A percentile compares a stretch with the other conserved stretches of the same genome.
Conservation (phyloP, 1,284 basidiomycete genomes). For the Schizophyllum commune region DNA sequence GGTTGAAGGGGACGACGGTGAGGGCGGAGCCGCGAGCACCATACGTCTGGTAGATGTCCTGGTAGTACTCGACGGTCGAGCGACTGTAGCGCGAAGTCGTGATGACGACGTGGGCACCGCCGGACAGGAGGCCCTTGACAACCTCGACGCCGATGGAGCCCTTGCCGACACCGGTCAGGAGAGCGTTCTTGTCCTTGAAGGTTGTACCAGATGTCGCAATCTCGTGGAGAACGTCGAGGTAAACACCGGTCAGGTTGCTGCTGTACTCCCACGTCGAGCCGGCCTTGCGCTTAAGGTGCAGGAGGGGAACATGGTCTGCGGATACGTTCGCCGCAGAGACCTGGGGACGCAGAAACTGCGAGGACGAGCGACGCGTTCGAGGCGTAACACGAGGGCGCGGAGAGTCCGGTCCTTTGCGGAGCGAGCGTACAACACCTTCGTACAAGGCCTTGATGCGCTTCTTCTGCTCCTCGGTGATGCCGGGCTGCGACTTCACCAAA, state of each 20-base stretch:
- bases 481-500: constrained; percentile 93
- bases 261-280: constrained; percentile 95
- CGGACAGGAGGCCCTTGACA: constrained; percentile 92
- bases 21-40: constrained; percentile 93
- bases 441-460: constrained; percentile 96
- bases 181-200: constrained; percentile 97
- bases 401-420: constrained; percentile 56
- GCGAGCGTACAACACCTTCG: constrained; percentile 86
- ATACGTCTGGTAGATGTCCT: constrained; percentile 93
- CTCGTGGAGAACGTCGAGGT: constrained; percentile 94
- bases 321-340: constrained; percentile 70
- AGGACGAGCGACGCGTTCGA: constrained; percentile 80
- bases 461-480: constrained; percentile 96
- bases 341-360: constrained; percentile 91
- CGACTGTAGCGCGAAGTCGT: constrained; percentile 96
- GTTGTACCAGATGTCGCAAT: constrained; percentile 97
- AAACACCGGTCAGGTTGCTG: constrained; percentile 91
- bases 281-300: constrained; percentile 97
- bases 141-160: constrained; percentile 98
- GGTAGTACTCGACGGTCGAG: constrained; percentile 95
- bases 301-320: constrained; percentile 87
- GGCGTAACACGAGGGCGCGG: constrained; percentile 41
- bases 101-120: constrained; percentile 93
- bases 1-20: constrained; percentile 98
- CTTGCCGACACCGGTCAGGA: constrained; percentile 95